These are phyloP conservation scores for Saccharomyces hybrid DNA, from an alignment of 1,139 yeast species.

Conservation along the genomic window DNA sequence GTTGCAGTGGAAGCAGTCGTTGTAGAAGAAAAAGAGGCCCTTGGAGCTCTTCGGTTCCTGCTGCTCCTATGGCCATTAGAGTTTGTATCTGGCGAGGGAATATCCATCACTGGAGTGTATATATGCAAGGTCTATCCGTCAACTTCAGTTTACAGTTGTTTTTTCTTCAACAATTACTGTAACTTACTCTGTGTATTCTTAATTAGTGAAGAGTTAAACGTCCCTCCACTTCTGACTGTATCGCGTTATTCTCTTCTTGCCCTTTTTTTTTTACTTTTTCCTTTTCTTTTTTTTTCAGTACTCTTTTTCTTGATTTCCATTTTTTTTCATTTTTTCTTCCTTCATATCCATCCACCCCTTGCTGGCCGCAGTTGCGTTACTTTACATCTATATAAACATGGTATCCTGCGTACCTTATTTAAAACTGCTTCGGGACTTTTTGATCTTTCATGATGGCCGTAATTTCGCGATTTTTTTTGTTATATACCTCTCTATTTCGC, in stretches of 20 bases:
- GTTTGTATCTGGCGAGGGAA: neutral
- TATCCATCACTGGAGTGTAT: neutral
- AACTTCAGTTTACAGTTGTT: neutral
- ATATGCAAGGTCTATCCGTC: neutral
- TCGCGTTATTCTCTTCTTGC: neutral
- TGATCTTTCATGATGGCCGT: neutral
- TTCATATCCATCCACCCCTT: neutral
- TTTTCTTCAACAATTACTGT: neutral
- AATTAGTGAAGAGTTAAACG: neutral
- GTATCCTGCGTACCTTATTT: neutral
- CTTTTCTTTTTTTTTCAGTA: neutral
- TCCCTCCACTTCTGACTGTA: neutral
- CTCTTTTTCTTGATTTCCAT: neutral
- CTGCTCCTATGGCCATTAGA: neutral
- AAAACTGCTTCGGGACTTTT: neutral
- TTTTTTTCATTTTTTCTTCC: neutral
- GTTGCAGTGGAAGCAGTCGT: constrained; percentile 28
- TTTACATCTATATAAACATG: neutral
- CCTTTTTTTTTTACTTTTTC: neutral
- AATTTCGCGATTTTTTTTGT: no score
- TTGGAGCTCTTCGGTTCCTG: constrained; percentile 6
- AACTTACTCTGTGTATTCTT: neutral
- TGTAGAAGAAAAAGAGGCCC: constrained; percentile 27
- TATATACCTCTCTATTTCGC: no score
- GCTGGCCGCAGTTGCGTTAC: neutral